A percentile compares a stretch with the other conserved stretches of the same genome.
Conservation (phyloP, 805 yeast genomes). For the Zygosaccharomyces bisporus region DNA sequence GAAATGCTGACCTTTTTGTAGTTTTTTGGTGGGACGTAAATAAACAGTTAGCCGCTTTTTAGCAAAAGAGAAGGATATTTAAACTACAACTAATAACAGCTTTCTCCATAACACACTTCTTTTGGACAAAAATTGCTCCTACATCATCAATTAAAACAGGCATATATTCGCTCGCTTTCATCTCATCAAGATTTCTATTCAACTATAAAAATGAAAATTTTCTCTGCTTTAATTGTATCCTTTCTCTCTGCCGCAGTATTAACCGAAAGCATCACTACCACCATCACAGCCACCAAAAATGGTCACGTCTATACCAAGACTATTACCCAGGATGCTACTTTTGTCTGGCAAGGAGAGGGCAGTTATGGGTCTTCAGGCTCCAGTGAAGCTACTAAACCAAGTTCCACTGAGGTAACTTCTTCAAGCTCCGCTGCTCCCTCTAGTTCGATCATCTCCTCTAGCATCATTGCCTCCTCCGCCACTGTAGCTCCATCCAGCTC, state of each 20-base stretch:
- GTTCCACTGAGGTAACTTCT: neutral
- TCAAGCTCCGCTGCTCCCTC: conserved; percentile 1
- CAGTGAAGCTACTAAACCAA: neutral
- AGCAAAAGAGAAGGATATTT: neutral
- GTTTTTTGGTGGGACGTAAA: neutral
- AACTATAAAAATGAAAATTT: conserved; percentile 3
- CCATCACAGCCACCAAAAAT: conserved; percentile 11
- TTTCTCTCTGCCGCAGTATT: neutral
- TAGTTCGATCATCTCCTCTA: neutral
- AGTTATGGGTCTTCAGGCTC: neutral
- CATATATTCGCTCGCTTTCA: conserved; percentile 1
- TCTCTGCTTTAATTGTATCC: conserved; percentile 2
- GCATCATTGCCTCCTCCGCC: neutral
- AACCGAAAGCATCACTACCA: conserved; percentile 4
- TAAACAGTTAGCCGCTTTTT: neutral
- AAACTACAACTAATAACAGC: neutral
- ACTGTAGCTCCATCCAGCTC: neutral
- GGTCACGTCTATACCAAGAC: conserved; percentile 15
- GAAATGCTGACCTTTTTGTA: no score
- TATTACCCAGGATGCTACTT: conserved; percentile 9
- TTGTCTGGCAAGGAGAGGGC: conserved; percentile 8
- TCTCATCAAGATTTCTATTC: neutral
- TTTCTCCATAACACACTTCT: no score
- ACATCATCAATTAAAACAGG: no score
- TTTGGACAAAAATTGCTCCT: no score